Base-by-base conservation (phyloP, 495 filamentous ascomycete species). In the Lasiosphaeria miniovina region DNA sequence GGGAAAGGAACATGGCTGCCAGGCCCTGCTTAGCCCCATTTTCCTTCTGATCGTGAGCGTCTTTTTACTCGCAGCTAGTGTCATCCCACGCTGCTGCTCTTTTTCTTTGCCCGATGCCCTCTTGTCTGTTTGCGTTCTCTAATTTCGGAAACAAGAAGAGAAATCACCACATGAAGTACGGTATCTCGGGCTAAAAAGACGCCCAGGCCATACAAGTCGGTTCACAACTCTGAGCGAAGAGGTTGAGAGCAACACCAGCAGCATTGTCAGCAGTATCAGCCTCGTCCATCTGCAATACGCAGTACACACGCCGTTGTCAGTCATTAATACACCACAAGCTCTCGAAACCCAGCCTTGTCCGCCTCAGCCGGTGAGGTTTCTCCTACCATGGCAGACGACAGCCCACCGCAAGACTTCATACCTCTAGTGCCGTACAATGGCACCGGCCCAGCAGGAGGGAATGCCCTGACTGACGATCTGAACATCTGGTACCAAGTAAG, bases 401-500 rank as follows among this genome's bases (percentile, higher is more conserved):
- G 80, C 66, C 65, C 73, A 50, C 70, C 74, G 43, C 6, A 81
- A 54, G 75, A 79, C 63, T 84, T 82, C 61, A 74, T 76, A 36
- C 61, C 68, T 38, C 68, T 79, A 60, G 70, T 86, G 41, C 77
- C 84, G 36, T 92, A 86, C 76, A 93, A 93, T 81, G 86, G 85
- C 57, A 82, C 86, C 32, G 74, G 66, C 38, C 70, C 74, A 6
- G 87, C 84, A 12, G 91, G 91, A 38, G 91, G 91, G 50, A 81
- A 94, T 73, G 88, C 90, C 6, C 71, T 91, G 51, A 80, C 68
- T 0, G 72, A 88, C 17, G 77, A 96, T 69, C 79, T 96, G 45
- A 94, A 96, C 68, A 81, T 93, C 60, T 91, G 82, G 77, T 95
- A 94, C 72, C 79, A 90, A 81, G 89, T 92, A 77, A 54, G 83